These are phyloP conservation scores for Phytophthora idaei DNA, from an alignment of 352 stramenopile species.

Conservation along the genomic window DNA sequence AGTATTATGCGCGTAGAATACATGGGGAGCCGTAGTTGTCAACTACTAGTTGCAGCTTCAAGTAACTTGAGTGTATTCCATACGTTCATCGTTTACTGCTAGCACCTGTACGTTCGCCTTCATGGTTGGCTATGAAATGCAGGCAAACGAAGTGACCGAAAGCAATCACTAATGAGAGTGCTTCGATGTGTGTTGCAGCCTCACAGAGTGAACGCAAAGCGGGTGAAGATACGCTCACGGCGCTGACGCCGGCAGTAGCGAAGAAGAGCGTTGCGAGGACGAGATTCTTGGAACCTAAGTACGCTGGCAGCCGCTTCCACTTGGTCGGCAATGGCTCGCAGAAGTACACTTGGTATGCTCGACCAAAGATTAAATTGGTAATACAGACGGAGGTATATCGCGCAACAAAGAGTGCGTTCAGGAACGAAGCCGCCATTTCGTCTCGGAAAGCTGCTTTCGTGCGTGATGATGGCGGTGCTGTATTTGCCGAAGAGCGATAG, in stretches of 20 bases:
- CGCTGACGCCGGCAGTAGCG: conserved; percentile 36
- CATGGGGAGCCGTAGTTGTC: too few species aligned
- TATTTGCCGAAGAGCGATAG: not conserved
- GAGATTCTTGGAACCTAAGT: conserved; percentile 70
- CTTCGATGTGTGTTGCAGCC: conserved; percentile 54
- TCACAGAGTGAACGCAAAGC: conserved; percentile 38
- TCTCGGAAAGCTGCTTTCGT: conserved; percentile 4
- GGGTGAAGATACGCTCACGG: conserved; percentile 29
- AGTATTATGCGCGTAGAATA: too few species aligned
- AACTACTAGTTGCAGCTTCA: too few species aligned
- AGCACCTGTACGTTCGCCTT: conserved; percentile 1
- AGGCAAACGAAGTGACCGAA: conserved; percentile 44
- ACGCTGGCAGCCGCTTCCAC: conserved; percentile 59
- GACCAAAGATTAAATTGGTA: conserved; percentile 45
- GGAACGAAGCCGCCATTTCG: conserved; percentile 41
- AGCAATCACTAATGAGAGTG: conserved; percentile 40
- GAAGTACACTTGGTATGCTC: conserved; percentile 61
- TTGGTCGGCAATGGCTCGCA: conserved; percentile 45
- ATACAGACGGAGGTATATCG: conserved; percentile 35
- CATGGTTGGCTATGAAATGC: conserved; percentile 13
- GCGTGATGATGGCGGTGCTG: not conserved
- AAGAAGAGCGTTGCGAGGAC: conserved; percentile 66
- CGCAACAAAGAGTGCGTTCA: conserved; percentile 57
- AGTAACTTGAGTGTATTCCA: too few species aligned
- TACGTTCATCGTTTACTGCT: conserved; percentile 11